Percentiles rank a stretch among this genome's conserved stretches.
These are phyloP conservation scores for Erythrophleum fordii DNA, from an alignment of 306 rosid genomes.

Conservation along the genomic window DNA sequence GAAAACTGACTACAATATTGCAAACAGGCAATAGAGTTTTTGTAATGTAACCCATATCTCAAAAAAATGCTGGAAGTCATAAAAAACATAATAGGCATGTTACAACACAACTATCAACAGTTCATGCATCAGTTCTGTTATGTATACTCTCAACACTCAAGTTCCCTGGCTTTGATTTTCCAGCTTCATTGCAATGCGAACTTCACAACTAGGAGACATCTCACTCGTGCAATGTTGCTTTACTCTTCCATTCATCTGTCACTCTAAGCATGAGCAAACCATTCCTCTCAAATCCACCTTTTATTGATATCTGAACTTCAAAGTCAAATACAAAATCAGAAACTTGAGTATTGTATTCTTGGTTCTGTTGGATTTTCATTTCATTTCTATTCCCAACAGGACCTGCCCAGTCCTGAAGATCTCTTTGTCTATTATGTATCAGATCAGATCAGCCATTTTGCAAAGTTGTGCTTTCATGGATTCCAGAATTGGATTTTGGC, in stretches of 20 bases:
- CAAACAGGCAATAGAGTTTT: too few relatives aligned
- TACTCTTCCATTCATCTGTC: constrained; percentile 7
- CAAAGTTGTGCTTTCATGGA: constrained; percentile 10
- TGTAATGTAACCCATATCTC: too few relatives aligned
- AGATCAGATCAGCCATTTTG: background rate
- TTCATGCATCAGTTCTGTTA: too few relatives aligned
- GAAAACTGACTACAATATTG: too few relatives aligned
- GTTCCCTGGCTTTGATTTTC: too few relatives aligned
- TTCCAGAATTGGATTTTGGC: constrained; percentile 18
- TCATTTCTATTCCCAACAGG: background rate
- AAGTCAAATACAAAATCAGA: constrained; percentile 21
- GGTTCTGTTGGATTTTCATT: constrained; percentile 3
- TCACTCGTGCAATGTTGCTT: too few relatives aligned
- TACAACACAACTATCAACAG: too few relatives aligned
- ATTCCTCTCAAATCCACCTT: constrained; percentile 12
- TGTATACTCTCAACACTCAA: too few relatives aligned
- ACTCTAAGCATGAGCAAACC: constrained; percentile 6
- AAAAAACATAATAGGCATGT: too few relatives aligned
- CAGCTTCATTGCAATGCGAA: background rate
- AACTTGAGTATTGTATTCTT: background rate
- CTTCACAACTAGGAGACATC: too few relatives aligned
- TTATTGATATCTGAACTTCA: background rate
- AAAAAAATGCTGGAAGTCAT: too few relatives aligned
- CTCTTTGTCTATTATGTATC: background rate
- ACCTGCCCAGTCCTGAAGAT: background rate